A percentile compares a stretch with the other conserved stretches of the same genome.
These are phyloP conservation scores for Hirsutella rhossiliensis DNA, from an alignment of 2,329 filamentous ascomycete species.

Conservation along the genomic window DNA sequence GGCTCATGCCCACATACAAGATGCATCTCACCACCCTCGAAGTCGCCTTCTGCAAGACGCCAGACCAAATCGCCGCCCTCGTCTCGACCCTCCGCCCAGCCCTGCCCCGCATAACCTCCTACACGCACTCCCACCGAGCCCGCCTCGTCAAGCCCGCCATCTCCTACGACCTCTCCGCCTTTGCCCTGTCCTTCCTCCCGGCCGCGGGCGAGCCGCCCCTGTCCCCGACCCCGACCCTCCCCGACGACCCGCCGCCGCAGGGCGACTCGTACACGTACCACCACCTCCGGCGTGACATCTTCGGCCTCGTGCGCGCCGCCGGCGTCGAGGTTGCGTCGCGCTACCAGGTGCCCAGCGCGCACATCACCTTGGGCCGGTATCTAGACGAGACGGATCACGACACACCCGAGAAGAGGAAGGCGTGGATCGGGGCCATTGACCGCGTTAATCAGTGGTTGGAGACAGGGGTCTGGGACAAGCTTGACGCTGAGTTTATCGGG, in stretches of 20 bases:
- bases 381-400: conserved; percentile 54
- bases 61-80: conserved; percentile 53
- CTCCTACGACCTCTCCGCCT: conserved; percentile 72
- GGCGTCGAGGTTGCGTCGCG: conserved; percentile 64
- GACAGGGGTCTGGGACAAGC: conserved; percentile 54
- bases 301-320: conserved; percentile 42
- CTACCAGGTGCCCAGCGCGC: conserved; percentile 81
- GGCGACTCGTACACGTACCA: conserved; percentile 75
- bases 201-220: conserved; percentile 48
- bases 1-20: conserved; percentile 69
- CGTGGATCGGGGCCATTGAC: conserved; percentile 61
- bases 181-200: conserved; percentile 80
- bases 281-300: conserved; percentile 74
- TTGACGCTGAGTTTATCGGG: conserved; percentile 33
- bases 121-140: conserved; percentile 54
- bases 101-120: conserved; percentile 50
- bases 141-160: conserved; percentile 73
- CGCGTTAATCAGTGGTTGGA: conserved; percentile 66
- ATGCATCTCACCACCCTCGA: conserved; percentile 84
- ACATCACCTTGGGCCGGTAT: conserved; percentile 79
- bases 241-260: conserved; percentile 25
- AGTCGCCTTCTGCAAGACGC: conserved; percentile 66
- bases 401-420: conserved; percentile 42
- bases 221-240: conserved; percentile 25
- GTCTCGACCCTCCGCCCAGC: conserved; percentile 43